Evolutionary conservation across 495 filamentous ascomycete genomes (phyloP).

Genomic region (Letharia lupina): DNA sequence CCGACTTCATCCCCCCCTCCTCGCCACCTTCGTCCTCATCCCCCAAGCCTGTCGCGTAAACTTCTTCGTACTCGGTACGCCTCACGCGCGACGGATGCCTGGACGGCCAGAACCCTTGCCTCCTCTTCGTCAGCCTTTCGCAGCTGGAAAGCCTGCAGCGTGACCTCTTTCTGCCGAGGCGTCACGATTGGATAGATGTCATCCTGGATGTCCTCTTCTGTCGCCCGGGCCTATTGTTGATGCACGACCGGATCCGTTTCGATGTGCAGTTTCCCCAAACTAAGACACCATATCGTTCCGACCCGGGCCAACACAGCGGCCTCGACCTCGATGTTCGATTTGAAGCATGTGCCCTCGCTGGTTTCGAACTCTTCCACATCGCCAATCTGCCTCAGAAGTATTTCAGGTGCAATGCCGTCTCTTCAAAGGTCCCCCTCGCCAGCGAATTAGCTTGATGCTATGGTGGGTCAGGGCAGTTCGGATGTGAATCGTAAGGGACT

Average conservation of each 20-base stretch:
- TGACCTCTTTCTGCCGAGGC: slow-evolving; percentile 8
- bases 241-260: slow-evolving; percentile 39
- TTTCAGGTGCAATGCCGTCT: slow-evolving; percentile 47
- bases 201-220: slow-evolving; percentile 29
- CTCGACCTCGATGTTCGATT: slow-evolving; percentile 24
- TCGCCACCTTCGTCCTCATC: too few relatives aligned
- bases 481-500: slow-evolving; percentile 20
- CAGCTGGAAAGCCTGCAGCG: slow-evolving; percentile 17
- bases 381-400: slow-evolving; percentile 39
- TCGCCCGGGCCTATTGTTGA: slow-evolving; percentile 38
- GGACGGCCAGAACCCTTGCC: not conserved
- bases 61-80: too few relatives aligned
- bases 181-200: slow-evolving; percentile 4
- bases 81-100: not conserved
- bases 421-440: slow-evolving; percentile 50
- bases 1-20: too few relatives aligned
- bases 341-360: not conserved
- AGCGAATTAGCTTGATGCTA: slow-evolving; percentile 38
- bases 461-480: slow-evolving; percentile 36
- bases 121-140: not conserved
- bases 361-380: slow-evolving; percentile 26
- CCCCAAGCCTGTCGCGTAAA: too few relatives aligned
- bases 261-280: slow-evolving; percentile 29
- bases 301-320: slow-evolving; percentile 18
- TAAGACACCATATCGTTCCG: not conserved